Percentiles rank a stretch among this genome's conserved stretches.
These are phyloP conservation scores for Populus euphratica DNA, from an alignment of 345 rosid genomes.

Conservation along the genomic window DNA sequence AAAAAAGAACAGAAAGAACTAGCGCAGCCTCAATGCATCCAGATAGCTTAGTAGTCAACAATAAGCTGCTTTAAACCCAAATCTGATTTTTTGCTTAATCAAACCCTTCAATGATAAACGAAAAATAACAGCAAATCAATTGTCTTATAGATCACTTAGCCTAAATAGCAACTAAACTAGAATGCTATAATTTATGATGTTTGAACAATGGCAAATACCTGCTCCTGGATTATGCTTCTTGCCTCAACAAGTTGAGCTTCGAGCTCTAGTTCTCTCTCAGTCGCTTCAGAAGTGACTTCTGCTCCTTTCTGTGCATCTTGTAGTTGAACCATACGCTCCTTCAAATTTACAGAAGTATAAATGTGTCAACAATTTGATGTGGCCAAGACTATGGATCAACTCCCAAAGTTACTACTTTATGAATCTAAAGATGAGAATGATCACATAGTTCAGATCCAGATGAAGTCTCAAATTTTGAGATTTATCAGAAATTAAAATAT, in stretches of 20 bases:
- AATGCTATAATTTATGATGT: not conserved
- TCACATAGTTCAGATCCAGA: too few relatives aligned
- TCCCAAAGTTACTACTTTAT: too few relatives aligned
- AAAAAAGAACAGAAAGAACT: not conserved
- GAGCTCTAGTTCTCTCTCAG: slow-evolving; percentile 97
- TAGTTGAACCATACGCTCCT: slow-evolving; percentile 83
- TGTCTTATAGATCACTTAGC: not conserved
- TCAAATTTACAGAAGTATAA: slow-evolving; percentile 12
- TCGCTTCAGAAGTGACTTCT: slow-evolving; percentile 83
- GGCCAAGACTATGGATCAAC: not conserved
- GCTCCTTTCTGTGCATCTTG: slow-evolving; percentile 92
- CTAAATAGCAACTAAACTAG: not conserved
- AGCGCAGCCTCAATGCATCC: not conserved
- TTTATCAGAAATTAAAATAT: too few relatives aligned
- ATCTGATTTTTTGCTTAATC: not conserved
- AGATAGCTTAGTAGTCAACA: not conserved
- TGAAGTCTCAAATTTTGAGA: too few relatives aligned
- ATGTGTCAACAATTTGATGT: not conserved
- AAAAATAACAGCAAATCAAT: not conserved
- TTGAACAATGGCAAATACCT: slow-evolving; percentile 41
- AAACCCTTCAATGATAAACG: too few relatives aligned
- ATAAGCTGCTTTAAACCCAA: not conserved
- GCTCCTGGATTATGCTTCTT: slow-evolving; percentile 97
- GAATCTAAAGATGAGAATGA: too few relatives aligned
- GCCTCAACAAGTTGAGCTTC: slow-evolving; percentile 99